These are phyloP conservation scores for Hirsutella rhossiliensis DNA, from an alignment of 2,329 filamentous ascomycete genomes.

Conservation along the genomic window DNA sequence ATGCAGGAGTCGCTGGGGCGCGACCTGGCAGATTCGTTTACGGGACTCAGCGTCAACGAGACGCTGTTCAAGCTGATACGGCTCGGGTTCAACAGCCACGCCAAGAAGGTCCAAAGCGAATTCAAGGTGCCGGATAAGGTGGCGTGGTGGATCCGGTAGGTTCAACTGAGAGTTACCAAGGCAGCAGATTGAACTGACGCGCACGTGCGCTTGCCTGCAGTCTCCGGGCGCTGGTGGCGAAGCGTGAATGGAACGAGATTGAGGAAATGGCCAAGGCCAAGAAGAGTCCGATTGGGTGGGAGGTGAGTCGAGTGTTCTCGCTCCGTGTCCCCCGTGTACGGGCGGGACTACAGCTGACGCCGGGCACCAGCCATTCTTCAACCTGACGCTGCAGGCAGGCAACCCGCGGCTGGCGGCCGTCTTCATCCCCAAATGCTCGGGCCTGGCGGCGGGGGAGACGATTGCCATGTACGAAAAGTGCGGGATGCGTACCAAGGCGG, in stretches of 20 bases:
- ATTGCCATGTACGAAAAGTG: constrained; percentile 96
- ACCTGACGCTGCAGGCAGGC: constrained; percentile 75
- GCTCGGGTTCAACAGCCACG: constrained; percentile 70
- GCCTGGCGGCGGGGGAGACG: constrained; percentile 52
- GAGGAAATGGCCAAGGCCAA: constrained; percentile 70
- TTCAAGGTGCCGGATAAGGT: constrained; percentile 91
- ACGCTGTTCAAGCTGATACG: constrained; percentile 83
- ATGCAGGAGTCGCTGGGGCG: constrained; percentile 80
- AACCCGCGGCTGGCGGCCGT: constrained; percentile 74
- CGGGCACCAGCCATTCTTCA: constrained; percentile 65
- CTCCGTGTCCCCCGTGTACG: too few relatives aligned
- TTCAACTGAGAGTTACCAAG: constrained; percentile 2
- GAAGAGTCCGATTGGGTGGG: constrained; percentile 93
- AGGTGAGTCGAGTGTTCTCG: constrained; percentile 54
- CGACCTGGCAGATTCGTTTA: constrained; percentile 66
- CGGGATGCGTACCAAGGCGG: constrained; percentile 77
- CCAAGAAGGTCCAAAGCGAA: constrained; percentile 77
- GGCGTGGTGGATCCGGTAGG: constrained; percentile 68
- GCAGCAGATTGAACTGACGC: neutral
- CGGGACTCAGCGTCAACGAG: constrained; percentile 78
- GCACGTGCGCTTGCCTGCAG: constrained; percentile 24
- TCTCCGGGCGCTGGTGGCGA: constrained; percentile 76
- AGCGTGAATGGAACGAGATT: constrained; percentile 84
- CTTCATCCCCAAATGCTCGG: constrained; percentile 81
- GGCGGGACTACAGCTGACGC: too few relatives aligned